These are phyloP conservation scores for Leccinum pellstonianum DNA, from an alignment of 768 basidiomycete genomes.

Conservation along the genomic window DNA sequence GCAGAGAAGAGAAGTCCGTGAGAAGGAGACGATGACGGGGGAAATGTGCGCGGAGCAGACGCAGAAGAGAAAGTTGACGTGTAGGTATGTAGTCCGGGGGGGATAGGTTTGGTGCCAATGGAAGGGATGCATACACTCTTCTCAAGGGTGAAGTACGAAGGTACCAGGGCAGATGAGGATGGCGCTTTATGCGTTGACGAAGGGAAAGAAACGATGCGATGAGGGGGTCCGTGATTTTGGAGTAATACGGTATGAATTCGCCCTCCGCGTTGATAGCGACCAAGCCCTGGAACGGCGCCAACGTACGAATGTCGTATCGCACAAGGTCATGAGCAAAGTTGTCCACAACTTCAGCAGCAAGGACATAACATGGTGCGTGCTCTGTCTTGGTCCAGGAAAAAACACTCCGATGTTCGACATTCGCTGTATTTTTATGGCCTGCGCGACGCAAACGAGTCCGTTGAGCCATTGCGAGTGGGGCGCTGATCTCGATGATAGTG, in stretches of 20 bases:
- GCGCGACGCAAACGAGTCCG: conserved; percentile 55
- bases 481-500: conserved; percentile 93
- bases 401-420: conserved; percentile 72
- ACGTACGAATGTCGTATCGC: conserved; percentile 79
- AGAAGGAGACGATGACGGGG: conserved; percentile 93
- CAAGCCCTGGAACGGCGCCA: conserved; percentile 80
- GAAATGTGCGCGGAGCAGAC: conserved; percentile 77
- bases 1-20: conserved; percentile 87
- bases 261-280: conserved; percentile 77
- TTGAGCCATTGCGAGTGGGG: conserved; percentile 72
- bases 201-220: conserved; percentile 75
- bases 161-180: conserved; percentile 57
- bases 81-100: conserved; percentile 91
- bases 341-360: conserved; percentile 97
- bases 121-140: conserved; percentile 63
- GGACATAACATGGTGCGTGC: conserved; percentile 83
- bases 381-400: conserved; percentile 81
- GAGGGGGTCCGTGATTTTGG: conserved; percentile 81
- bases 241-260: conserved; percentile 82
- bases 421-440: conserved; percentile 46
- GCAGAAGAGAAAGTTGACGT: conserved; percentile 79
- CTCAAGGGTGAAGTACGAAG: conserved; percentile 57
- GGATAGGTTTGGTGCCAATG: conserved; percentile 90
- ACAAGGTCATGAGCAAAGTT: conserved; percentile 97
- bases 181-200: conserved; percentile 57